Conservation (phyloP, 1,284 basidiomycete genomes). For the Salmacisia buchloeana region DNA sequence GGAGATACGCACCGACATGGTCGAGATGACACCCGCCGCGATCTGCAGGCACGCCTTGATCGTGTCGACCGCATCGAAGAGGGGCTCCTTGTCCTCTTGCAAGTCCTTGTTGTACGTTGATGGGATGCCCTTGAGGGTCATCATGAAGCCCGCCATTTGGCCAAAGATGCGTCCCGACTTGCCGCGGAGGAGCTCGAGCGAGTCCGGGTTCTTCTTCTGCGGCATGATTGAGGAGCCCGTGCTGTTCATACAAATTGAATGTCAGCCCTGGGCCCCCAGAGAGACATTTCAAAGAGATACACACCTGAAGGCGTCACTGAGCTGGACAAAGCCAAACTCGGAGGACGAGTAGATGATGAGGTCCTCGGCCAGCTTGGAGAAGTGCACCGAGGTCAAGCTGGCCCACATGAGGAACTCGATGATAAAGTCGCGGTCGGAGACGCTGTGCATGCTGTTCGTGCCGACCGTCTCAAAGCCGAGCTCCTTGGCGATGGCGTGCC, state of each 20-base stretch:
- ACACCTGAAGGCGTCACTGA: constrained; percentile 93
- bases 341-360: constrained; percentile 92
- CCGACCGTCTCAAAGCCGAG: constrained; percentile 48
- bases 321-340: constrained; percentile 88
- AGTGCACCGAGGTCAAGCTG: constrained; percentile 82
- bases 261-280: neutral
- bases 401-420: constrained; percentile 97
- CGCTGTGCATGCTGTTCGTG: constrained; percentile 58
- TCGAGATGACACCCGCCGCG: constrained; percentile 87
- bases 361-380: constrained; percentile 91
- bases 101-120: constrained; percentile 99
- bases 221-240: constrained; percentile 99
- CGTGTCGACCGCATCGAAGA: constrained; percentile 90
- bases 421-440: constrained; percentile 93
- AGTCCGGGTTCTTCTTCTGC: constrained; percentile 99
- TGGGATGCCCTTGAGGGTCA: constrained; percentile 93
- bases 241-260: constrained; percentile 53
- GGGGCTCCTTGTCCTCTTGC: constrained; percentile 96
- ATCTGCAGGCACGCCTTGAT: constrained; percentile 84
- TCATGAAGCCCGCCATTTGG: constrained; percentile 95
- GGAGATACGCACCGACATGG: constrained; percentile 55
- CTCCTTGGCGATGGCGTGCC: constrained; percentile 44
- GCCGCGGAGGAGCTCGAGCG: constrained; percentile 85
- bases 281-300: constrained; percentile 16
- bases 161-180: constrained; percentile 93